Evolutionary conservation across 805 yeast species (phyloP).

Genomic region (Yarrowia phangngaensis): DNA sequence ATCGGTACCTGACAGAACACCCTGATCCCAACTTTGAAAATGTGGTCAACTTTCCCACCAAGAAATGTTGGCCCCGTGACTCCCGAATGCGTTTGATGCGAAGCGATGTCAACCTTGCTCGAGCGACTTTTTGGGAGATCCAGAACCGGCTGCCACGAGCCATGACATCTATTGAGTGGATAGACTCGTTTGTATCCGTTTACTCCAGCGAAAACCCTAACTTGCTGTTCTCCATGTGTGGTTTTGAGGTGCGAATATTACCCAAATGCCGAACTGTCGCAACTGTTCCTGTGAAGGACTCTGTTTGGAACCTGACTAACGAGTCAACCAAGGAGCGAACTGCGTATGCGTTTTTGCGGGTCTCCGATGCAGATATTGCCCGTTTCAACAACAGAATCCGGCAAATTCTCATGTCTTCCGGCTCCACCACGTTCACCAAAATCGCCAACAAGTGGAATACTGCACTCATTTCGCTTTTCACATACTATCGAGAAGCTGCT

Average conservation of each 20-base stretch:
- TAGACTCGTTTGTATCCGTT: conserved; percentile 75
- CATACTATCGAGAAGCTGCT: conserved; percentile 91
- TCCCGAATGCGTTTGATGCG: conserved; percentile 85
- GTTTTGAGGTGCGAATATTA: conserved; percentile 85
- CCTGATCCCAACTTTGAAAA: conserved; percentile 92
- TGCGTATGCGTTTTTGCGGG: conserved; percentile 82
- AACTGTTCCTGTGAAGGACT: conserved; percentile 59
- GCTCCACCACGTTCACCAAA: conserved; percentile 91
- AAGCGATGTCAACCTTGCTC: conserved; percentile 85
- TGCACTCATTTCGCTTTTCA: conserved; percentile 75
- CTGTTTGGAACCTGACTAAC: conserved; percentile 85
- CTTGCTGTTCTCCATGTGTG: conserved; percentile 83
- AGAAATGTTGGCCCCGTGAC: conserved; percentile 93
- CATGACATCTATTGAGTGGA: conserved; percentile 72
- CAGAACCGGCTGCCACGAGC: conserved; percentile 74
- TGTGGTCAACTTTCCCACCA: conserved; percentile 79
- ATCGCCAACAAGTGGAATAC: conserved; percentile 96
- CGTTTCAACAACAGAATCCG: conserved; percentile 78
- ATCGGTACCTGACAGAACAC: conserved; percentile 72
- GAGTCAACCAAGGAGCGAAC: conserved; percentile 74
- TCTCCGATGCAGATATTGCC: conserved; percentile 73
- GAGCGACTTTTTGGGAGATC: conserved; percentile 90
- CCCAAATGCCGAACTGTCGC: conserved; percentile 67
- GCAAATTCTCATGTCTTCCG: conserved; percentile 90
- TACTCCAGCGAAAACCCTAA: conserved; percentile 90